These are phyloP conservation scores for Acanthamoeba healyi DNA, from an alignment of 208 protist genomes.

Conservation along the genomic window DNA sequence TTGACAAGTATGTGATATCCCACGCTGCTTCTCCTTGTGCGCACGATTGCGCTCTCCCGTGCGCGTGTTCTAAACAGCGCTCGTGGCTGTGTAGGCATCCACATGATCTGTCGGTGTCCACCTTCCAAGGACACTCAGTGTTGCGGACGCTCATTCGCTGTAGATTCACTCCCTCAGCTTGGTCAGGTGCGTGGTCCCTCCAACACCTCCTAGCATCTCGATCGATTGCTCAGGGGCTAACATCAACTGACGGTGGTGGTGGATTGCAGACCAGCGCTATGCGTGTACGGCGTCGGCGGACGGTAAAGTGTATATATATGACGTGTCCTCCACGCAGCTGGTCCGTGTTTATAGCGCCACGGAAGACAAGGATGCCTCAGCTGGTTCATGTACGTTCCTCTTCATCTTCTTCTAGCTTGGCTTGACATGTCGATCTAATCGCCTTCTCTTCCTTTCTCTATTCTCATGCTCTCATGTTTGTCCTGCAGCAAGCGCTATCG, in stretches of 20 bases:
- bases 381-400: neutral
- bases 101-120: neutral
- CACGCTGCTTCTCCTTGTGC: no score
- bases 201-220: no score
- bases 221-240: neutral
- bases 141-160: conserved; percentile 44
- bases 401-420: no score
- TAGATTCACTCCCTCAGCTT: conserved; percentile 44
- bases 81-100: neutral
- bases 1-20: neutral
- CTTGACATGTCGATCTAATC: no score
- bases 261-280: conserved; percentile 34
- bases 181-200: neutral
- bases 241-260: neutral
- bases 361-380: neutral
- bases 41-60: neutral
- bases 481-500: neutral
- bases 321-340: neutral
- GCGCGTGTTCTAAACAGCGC: no score
- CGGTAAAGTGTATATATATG: conserved; percentile 43
- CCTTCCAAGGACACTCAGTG: conserved; percentile 18
- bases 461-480: neutral
- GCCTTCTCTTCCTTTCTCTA: no score
- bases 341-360: neutral
- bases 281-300: conserved; percentile 7